Base-by-base conservation (phyloP, 257 asterid genomes). In the Solanum gracilifrons region DNA sequence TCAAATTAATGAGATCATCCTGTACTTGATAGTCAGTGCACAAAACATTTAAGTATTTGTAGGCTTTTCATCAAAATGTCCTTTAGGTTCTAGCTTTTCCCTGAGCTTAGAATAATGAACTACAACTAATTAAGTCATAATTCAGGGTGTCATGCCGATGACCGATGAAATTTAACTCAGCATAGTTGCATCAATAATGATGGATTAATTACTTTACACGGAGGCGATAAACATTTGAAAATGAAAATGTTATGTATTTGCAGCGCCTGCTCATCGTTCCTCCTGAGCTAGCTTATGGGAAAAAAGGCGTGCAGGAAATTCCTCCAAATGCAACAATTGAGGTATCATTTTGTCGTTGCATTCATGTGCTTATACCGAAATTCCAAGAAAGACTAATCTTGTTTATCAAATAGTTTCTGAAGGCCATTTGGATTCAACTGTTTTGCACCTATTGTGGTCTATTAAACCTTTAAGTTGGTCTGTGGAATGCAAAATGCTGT, bases 321-420 rank as follows among this genome's bases (percentile, higher is more conserved):
- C 99, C 99, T 90, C 99, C 99, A 2, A 95, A 96, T 90, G 98
- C 99, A 71, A 95, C 99, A 39, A 97, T 96, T 77, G 99, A 97
- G 97, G 99, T 95, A 89, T 89, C 5, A 27, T 29, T 69, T 85
- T 66, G 13, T 55, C 71, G 18, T 46, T 64, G 11, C 66, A 15
- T 33, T 85, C 18, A 25, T 21, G 13, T 12, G 8, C 29, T 85
- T 25, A 32, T 82, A 20, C 3, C 0, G 5, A 74, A 21, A 74
- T 36, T 36, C 82, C 32, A 36, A 74, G 82, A 75, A 75, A 75
- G 55, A 75, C 21, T 11, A 11, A 15, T 23, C 51, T 23, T 75
- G 83, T 23, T 36, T 23, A 75, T 37, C 41, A 29, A 3, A 48
- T 48, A 48, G 68, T 48, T 82, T 82, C 41, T 18, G 69, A 82